Conservation (phyloP, 1,284 basidiomycete species). For the Sanghuangporus sanghuang region DNA sequence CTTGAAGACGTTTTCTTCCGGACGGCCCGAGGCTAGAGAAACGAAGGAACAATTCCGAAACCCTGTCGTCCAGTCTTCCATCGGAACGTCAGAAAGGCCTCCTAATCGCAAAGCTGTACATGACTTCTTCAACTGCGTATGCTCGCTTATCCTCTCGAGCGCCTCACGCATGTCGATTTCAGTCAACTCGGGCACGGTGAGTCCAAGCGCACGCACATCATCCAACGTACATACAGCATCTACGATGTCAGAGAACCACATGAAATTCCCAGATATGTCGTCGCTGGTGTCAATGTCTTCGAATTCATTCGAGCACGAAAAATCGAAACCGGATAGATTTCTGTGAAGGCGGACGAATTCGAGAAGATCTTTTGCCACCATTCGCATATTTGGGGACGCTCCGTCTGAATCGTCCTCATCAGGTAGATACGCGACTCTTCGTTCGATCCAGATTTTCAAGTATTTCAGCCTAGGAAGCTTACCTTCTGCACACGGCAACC, state of each 20-base stretch:
- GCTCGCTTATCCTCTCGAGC: background rate
- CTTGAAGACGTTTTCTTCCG: background rate
- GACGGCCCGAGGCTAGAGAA: background rate
- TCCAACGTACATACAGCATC: background rate
- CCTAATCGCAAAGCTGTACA: background rate
- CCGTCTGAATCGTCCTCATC: background rate
- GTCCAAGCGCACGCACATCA: background rate
- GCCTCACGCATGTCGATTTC: background rate
- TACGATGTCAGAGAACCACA: constrained; percentile 3
- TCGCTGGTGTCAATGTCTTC: background rate
- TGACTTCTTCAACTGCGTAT: background rate
- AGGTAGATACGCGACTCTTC: too few relatives aligned
- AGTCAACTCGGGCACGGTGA: background rate
- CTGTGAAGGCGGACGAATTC: background rate
- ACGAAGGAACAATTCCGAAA: background rate
- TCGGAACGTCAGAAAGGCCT: background rate
- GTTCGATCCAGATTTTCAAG: background rate
- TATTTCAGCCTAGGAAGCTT: background rate
- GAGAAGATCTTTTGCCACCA: background rate
- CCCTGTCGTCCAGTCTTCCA: background rate
- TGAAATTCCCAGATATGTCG: background rate
- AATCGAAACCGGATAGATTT: background rate
- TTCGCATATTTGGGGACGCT: background rate
- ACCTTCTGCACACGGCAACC: background rate
- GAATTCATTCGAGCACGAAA: background rate